Evolutionary conservation across 768 basidiomycete species (phyloP), one percentile per base, ranked within the genome.

Genomic region (Hydnomerulius pinastri): DNA sequence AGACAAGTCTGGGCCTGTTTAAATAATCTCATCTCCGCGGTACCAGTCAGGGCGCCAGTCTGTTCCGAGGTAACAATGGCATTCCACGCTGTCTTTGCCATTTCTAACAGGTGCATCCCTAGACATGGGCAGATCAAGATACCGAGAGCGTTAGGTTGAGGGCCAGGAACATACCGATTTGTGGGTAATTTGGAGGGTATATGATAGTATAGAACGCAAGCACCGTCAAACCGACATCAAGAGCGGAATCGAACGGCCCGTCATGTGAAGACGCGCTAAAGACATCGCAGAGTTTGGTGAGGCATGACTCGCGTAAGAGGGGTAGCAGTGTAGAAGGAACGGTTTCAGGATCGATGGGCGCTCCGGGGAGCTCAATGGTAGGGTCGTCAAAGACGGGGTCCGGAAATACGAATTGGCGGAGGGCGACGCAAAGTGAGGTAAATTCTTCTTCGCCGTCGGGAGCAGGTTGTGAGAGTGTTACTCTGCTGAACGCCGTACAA

Each of bases 51-150:
- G 10, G 53, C 52, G 15, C 54, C 48, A 6, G 48, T 41, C 12
- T 53, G 35, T 38, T 70, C 64, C 38, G 63, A 59, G 3, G 70
- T 70, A 17, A 83, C 60, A 20, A 73, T 64, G 12, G 73, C 77
- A 62, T 92, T 91, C 90, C 90, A 92, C 6, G 76, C 73, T 1
- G 87, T 85, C 72, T 91, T 91, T 2, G 88, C 78, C 61, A 90
- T 68, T 61, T 92, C 90, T 17, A 91, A 64, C 10, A 83, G 69
- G 65, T 92, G 90, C 71, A 90, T 74, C 12, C 89, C 90, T 92
- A 30, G 40, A n/a, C 33, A 49, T 15, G 18, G 48, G 21, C 46
- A 18, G 35, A 24, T 43, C 15, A 17, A 12, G 32, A 28, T 36
- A 3, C 43, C 33, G 37, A 8, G 8, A 13, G 20, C 1, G 28